Percentiles rank a stretch among this genome's conserved stretches.
Evolutionary conservation across 768 basidiomycete genomes (phyloP).

Genomic region (Kwoniella heveanensis): DNA sequence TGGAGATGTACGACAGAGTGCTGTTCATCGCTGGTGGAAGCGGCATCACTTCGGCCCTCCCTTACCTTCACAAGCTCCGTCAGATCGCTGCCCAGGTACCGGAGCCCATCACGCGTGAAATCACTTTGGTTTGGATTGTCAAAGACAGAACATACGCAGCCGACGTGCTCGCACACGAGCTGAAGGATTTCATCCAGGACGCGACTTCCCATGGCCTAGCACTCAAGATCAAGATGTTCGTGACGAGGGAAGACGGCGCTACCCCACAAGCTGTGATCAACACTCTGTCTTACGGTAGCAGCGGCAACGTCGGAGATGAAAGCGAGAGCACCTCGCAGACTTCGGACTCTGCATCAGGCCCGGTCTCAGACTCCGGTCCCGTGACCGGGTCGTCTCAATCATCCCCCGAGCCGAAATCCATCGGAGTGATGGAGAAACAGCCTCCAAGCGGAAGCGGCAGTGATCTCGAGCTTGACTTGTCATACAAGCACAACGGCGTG

Average conservation of each 20-base stretch:
- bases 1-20: conserved; percentile 23
- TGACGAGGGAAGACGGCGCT: conserved; percentile 7
- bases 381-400: neutral
- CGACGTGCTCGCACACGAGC: conserved; percentile 24
- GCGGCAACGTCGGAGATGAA: neutral
- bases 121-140: conserved; percentile 31
- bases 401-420: neutral
- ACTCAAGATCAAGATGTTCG: conserved; percentile 11
- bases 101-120: neutral
- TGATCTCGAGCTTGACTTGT: neutral
- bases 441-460: neutral
- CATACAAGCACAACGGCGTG: neutral
- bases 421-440: conserved; percentile 3
- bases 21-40: conserved; percentile 30
- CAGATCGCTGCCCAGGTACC: neutral
- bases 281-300: neutral
- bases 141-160: conserved; percentile 16
- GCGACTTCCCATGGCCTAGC: neutral
- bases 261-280: conserved; percentile 2
- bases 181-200: conserved; percentile 11
- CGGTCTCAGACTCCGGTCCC: neutral
- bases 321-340: neutral
- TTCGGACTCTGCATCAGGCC: neutral
- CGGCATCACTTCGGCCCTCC: conserved; percentile 32
- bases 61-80: conserved; percentile 21